Base-by-base conservation (phyloP, 257 asterid species). In the Solanum chmielewskii region DNA sequence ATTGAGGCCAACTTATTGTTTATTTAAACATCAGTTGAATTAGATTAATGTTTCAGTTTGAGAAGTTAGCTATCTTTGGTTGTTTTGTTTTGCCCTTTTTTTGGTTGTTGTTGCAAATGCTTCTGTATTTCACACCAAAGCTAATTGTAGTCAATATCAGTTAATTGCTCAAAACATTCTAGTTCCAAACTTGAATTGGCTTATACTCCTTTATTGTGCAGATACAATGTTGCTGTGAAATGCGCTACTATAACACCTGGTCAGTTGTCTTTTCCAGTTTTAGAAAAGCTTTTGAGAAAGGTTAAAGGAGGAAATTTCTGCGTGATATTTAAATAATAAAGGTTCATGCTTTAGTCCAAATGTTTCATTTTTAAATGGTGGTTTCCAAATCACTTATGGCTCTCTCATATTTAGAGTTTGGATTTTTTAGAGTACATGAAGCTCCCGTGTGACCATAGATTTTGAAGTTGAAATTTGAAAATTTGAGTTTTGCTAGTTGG, bases 231-330 rank as follows among this genome's bases (percentile, higher is more conserved):
- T 89, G 99, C 98, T 76, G 90, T 96, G 89, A 96, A 96, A 90
- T 96, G 99, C 87, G 99, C 99, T 91, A 96, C 99, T 60, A 96
- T 96, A 84, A 96, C 99, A 23, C 98, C 99, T 75, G 99, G 99
- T 95, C 80, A 85, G 95, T 87, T 86, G 39, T 69, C 56, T 29
- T 76, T 85, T 73, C 59, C 66, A 56, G 68, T 42, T 70, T 87
- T 10, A 81, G 64, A 18, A 62, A 9, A 42, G 76, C 8, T 83
- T 69, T 78, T 83, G 41, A 66, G 85, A 69, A 77, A 20, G 74
- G 62, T 11, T 59, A 42, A 33, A 85, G 23, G 52, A 82, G 83
- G 20, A 85, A 49, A n/a, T 49, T 18, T 33, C 82, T 47, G 56
- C 1, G 25, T 2, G 49, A 14, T 49, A 70, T 73, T 20, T 60